Conservation (phyloP, 768 basidiomycete species). For the Thelephora ganbajun region DNA sequence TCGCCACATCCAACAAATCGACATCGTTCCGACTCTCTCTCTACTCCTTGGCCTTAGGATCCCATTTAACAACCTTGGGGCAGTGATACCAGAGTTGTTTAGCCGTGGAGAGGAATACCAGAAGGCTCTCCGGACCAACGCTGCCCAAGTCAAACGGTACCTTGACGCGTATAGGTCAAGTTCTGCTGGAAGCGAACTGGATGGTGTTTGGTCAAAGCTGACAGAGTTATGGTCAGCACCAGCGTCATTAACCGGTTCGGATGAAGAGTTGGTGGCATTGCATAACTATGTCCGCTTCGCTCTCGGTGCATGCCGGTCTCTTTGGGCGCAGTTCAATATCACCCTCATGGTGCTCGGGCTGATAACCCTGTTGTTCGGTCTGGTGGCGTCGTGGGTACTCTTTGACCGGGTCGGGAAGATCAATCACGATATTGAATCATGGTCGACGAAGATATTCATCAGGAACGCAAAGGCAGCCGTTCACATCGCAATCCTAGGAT, state of each 20-base stretch:
- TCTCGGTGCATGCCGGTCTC: slow-evolving; percentile 56
- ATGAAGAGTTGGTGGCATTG: slow-evolving; percentile 10
- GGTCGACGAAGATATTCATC: slow-evolving; percentile 16
- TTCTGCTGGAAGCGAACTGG: slow-evolving; percentile 59
- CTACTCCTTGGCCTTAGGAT: slow-evolving; percentile 87
- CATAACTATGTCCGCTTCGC: slow-evolving; percentile 46
- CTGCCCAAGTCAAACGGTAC: slow-evolving; percentile 62
- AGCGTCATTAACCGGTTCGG: background rate
- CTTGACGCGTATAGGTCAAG: slow-evolving; percentile 64
- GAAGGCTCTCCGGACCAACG: slow-evolving; percentile 56
- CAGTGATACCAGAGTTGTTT: slow-evolving; percentile 86
- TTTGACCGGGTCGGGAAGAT: slow-evolving; percentile 34
- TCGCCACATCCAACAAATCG: slow-evolving; percentile 81
- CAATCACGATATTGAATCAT: slow-evolving; percentile 27
- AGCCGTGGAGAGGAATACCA: slow-evolving; percentile 35
- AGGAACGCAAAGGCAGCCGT: background rate
- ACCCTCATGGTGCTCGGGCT: slow-evolving; percentile 66
- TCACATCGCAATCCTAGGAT: background rate
- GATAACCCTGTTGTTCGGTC: slow-evolving; percentile 37
- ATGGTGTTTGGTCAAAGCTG: slow-evolving; percentile 44
- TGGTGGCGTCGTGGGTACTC: slow-evolving; percentile 39
- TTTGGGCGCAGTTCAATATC: slow-evolving; percentile 94
- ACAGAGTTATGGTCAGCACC: slow-evolving; percentile 28
- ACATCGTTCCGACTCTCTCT: slow-evolving; percentile 78
- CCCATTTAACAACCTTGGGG: slow-evolving; percentile 91